Evolutionary conservation across 2,329 filamentous ascomycete species (phyloP).

Genomic region (Aspergillus fijiensis): DNA sequence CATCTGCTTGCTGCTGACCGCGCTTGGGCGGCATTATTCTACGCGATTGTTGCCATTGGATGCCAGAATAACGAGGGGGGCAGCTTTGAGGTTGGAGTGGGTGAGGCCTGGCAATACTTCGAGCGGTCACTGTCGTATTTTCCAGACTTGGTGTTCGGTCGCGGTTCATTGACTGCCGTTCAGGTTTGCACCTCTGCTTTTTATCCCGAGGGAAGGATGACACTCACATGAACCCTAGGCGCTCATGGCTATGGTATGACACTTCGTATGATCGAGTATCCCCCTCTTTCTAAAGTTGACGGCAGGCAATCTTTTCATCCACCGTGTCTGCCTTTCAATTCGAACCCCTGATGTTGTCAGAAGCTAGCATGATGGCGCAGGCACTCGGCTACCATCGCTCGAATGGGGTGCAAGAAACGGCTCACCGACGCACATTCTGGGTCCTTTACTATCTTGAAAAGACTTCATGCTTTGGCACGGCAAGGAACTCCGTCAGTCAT

Average conservation of each 20-base stretch:
- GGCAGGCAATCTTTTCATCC: constrained; percentile 38
- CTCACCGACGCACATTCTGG: constrained; percentile 39
- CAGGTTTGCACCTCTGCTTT: neutral
- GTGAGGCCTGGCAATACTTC: constrained; percentile 36
- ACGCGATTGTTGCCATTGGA: constrained; percentile 39
- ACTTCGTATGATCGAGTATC: no score
- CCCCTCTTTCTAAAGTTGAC: neutral
- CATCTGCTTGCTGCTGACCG: constrained; percentile 54
- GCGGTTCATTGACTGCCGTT: neutral
- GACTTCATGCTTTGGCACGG: constrained; percentile 31
- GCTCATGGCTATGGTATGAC: constrained; percentile 25
- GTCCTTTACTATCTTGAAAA: constrained; percentile 44
- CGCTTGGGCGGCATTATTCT: constrained; percentile 45
- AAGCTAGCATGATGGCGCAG: constrained; percentile 39
- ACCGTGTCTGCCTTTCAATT: constrained; percentile 39
- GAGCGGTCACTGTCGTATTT: constrained; percentile 12
- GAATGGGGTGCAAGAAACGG: constrained; percentile 13
- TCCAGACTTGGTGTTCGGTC: constrained; percentile 22
- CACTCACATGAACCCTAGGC: constrained; percentile 14
- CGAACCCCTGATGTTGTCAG: constrained; percentile 32
- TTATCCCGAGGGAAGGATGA: no score
- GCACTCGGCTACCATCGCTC: constrained; percentile 32
- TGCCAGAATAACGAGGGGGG: constrained; percentile 36
- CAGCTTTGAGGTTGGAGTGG: constrained; percentile 40
- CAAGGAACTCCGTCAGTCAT: constrained; percentile 34